phyloP scores from a whole-genome alignment of 176 grass and related monocot species.

The Microstegium vimineum region DNA sequence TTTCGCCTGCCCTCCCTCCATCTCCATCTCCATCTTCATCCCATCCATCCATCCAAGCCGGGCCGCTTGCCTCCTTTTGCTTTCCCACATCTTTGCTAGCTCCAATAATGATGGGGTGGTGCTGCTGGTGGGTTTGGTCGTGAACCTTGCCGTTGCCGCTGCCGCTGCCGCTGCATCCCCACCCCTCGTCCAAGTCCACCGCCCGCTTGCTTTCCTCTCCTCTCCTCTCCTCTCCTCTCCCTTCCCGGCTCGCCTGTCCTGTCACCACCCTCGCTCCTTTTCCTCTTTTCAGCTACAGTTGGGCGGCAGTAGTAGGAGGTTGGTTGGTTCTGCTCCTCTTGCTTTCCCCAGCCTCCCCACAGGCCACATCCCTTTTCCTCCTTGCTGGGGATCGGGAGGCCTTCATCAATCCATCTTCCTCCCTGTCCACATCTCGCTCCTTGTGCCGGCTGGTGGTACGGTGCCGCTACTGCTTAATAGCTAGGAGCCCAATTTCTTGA shows the following conservation, averaged over 20 bases:
- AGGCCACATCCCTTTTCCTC: not conserved
- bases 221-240: too few relatives aligned
- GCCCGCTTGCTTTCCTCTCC: constrained; percentile 22
- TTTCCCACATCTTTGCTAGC: constrained; percentile 52
- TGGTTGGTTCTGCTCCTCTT: constrained; percentile 41
- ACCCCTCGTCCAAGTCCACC: constrained; percentile 39
- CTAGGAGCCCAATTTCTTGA: constrained; percentile 18
- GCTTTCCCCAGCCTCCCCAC: not conserved
- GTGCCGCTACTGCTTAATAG: not conserved
- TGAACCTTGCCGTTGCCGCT: too few relatives aligned
- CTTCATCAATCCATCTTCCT: constrained; percentile 13
- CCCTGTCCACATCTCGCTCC: constrained; percentile 38
- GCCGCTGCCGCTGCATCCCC: constrained; percentile 24
- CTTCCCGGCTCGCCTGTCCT: not conserved
- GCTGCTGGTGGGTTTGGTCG: constrained; percentile 35
- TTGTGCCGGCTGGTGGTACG: not conserved
- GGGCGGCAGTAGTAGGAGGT: constrained; percentile 20
- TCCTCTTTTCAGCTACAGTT: constrained; percentile 33
- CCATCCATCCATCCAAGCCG: not conserved
- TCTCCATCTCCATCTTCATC: not conserved
- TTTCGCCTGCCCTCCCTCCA: not conserved
- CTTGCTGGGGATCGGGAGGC: constrained; percentile 54
- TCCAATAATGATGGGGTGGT: constrained; percentile 39
- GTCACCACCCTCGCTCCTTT: not conserved
- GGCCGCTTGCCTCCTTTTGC: constrained; percentile 21